Conservation (phyloP, 805 yeast species). For the Myxozyma geophila region DNA sequence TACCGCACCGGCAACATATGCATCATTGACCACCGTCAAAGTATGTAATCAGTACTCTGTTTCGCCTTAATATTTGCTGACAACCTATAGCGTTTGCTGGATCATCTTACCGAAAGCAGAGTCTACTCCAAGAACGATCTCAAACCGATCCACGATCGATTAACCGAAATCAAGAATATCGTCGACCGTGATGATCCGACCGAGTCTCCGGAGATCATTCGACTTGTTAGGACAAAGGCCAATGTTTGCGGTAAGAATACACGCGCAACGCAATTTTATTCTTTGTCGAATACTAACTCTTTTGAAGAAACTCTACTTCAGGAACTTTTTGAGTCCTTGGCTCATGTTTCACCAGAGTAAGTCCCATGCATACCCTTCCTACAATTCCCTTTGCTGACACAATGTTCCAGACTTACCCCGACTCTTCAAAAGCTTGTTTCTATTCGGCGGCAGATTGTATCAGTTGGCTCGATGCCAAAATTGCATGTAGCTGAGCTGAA, state of each 20-base stretch:
- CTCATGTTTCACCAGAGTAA: slow-evolving; percentile 49
- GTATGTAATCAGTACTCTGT: slow-evolving; percentile 18
- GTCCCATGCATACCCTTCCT: neutral
- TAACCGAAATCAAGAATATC: slow-evolving; percentile 69
- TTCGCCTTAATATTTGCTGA: neutral
- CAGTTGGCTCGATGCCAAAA: slow-evolving; percentile 53
- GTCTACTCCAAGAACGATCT: slow-evolving; percentile 86
- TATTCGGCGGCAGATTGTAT: slow-evolving; percentile 65
- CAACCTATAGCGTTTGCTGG: slow-evolving; percentile 64
- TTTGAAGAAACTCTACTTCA: slow-evolving; percentile 53
- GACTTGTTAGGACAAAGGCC: slow-evolving; percentile 67
- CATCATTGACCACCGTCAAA: slow-evolving; percentile 78
- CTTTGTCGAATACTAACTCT: neutral
- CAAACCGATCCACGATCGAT: slow-evolving; percentile 72
- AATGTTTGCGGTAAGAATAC: slow-evolving; percentile 53
- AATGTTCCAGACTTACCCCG: slow-evolving; percentile 38
- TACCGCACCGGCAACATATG: slow-evolving; percentile 92
- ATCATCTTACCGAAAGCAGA: slow-evolving; percentile 78
- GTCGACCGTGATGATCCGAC: slow-evolving; percentile 51
- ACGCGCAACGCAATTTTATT: neutral
- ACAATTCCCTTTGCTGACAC: neutral
- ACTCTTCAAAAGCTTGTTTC: slow-evolving; percentile 64
- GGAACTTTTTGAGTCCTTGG: slow-evolving; percentile 60
- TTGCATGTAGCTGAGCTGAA: slow-evolving; percentile 45
- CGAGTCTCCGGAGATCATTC: slow-evolving; percentile 61